Percentiles rank a stretch among this genome's conserved stretches.
Evolutionary conservation across 495 filamentous ascomycete genomes (phyloP).

Genomic region (Daldinia bambusicola): DNA sequence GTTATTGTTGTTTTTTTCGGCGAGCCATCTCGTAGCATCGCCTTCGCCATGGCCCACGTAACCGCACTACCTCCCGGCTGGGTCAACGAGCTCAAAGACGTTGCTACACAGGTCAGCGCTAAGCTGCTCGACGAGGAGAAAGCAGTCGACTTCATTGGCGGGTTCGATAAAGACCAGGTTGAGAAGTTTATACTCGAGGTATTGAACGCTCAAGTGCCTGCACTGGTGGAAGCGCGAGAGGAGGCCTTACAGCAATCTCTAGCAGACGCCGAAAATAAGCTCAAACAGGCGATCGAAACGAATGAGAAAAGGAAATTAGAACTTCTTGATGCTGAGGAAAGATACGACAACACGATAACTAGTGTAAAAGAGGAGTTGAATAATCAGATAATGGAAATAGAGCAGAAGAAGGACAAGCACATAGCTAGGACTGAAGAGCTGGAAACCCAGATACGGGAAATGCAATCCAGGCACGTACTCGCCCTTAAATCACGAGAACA

Average conservation of each 20-base stretch:
- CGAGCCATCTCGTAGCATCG: neutral
- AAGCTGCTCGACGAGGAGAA: neutral
- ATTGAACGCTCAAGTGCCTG: neutral
- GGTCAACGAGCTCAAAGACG: neutral
- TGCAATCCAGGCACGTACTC: too few species aligned
- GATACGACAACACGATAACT: neutral
- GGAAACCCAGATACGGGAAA: too few species aligned
- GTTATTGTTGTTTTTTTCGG: too few species aligned
- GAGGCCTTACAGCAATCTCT: neutral
- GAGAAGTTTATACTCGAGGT: neutral
- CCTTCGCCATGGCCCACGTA: conserved; percentile 6
- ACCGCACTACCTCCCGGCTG: neutral
- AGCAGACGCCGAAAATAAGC: neutral
- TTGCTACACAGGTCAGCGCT: neutral
- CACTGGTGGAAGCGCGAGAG: neutral
- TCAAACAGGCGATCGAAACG: too few species aligned
- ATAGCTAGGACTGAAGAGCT: too few species aligned
- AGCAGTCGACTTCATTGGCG: neutral
- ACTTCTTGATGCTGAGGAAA: neutral
- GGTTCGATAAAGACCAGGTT: neutral
- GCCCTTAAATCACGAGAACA: too few species aligned
- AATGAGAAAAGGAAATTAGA: fast-evolving
- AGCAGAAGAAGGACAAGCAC: too few species aligned
- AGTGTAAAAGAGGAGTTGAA: too few species aligned
- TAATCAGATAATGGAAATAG: too few species aligned